Percentiles rank a stretch among this genome's conserved stretches.
phyloP scores from a whole-genome alignment of 2,329 filamentous ascomycete genomes.

The Gnomoniopsis sp. region DNA sequence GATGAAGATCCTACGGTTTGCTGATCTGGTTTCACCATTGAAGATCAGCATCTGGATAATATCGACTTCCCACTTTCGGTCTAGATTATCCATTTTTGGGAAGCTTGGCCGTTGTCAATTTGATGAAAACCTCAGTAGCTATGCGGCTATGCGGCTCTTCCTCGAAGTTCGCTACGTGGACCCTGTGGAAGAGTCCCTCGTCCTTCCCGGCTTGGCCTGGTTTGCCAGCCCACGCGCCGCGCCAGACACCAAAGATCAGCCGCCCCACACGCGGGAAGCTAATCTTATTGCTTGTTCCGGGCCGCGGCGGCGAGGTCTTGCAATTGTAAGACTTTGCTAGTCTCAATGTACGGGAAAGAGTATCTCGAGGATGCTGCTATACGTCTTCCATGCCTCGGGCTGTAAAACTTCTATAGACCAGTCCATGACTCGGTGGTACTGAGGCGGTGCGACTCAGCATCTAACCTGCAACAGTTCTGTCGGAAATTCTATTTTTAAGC shows the following conservation, averaged over 20 bases:
- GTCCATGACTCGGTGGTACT: constrained; percentile 11
- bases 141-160: not conserved
- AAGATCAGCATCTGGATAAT: constrained; percentile 16
- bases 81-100: not conserved
- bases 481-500: constrained; percentile 13
- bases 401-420: not conserved
- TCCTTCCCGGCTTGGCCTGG: not conserved
- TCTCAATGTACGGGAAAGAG: too few relatives aligned
- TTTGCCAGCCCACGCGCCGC: too few relatives aligned
- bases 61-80: not conserved
- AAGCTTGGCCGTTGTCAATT: not conserved
- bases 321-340: too few relatives aligned
- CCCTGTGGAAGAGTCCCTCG: not conserved
- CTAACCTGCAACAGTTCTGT: not conserved
- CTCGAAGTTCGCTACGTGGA: not conserved
- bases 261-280: not conserved
- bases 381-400: too few relatives aligned
- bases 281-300: too few relatives aligned
- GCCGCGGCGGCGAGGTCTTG: too few relatives aligned
- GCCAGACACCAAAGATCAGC: too few relatives aligned
- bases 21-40: constrained; percentile 20
- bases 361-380: too few relatives aligned
- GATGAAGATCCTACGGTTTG: constrained; percentile 13
- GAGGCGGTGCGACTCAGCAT: constrained; percentile 11
- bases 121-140: not conserved